Conservation (phyloP, 202 grass and related monocot genomes). For the Zoysia matrella region DNA sequence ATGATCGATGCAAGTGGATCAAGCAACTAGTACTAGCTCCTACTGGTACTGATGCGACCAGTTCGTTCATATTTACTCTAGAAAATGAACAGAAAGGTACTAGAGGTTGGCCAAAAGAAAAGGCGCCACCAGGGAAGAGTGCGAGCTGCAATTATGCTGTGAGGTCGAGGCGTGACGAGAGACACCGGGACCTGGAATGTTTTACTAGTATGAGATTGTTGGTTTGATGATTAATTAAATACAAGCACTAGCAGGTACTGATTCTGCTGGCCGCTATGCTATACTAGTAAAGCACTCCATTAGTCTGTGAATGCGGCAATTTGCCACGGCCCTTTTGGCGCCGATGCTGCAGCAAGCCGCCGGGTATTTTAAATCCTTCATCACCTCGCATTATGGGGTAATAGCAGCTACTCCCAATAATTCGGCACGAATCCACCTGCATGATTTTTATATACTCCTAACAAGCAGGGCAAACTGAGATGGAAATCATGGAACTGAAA, state of each 20-base stretch:
- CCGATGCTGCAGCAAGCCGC: neutral
- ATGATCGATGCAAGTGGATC: neutral
- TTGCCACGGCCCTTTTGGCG: conserved; percentile 23
- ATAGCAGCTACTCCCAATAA: conserved; percentile 25
- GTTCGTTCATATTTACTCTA: neutral
- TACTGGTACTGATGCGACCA: neutral
- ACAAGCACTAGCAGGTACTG: conserved; percentile 6
- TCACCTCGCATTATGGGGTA: conserved; percentile 11
- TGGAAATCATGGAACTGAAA: neutral
- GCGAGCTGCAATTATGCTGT: conserved; percentile 21
- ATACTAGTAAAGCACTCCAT: neutral
- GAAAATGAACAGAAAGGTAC: neutral
- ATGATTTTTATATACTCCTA: neutral
- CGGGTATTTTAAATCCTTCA: conserved; percentile 3
- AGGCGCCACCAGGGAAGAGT: neutral
- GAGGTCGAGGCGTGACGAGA: conserved; percentile 24
- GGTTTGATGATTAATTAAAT: conserved; percentile 12
- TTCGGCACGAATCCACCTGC: conserved; percentile 43
- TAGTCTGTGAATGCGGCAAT: conserved; percentile 42
- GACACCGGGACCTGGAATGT: conserved; percentile 16
- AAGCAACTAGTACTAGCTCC: neutral
- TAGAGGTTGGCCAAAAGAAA: neutral
- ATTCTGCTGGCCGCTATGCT: conserved; percentile 42
- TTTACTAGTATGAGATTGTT: conserved; percentile 22
- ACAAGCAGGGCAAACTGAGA: neutral